Conservation (phyloP, 805 yeast species). For the Wickerhamiella australiensis region DNA sequence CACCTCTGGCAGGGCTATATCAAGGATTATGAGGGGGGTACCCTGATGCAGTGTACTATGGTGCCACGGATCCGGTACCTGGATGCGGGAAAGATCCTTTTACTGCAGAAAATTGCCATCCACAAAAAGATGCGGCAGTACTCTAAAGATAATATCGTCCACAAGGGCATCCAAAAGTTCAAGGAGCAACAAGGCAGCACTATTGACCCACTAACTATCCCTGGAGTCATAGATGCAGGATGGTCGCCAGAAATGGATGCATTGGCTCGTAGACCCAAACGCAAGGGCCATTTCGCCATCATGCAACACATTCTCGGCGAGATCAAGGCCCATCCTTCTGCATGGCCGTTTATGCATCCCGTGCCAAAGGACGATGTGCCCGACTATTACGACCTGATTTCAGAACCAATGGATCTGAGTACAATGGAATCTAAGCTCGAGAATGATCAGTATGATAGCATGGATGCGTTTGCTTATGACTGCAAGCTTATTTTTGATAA, state of each 20-base stretch:
- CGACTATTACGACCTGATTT: slow-evolving; percentile 89
- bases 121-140: slow-evolving; percentile 62
- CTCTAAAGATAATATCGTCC: slow-evolving; percentile 65
- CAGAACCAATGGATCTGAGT: slow-evolving; percentile 95
- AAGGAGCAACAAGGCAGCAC: slow-evolving; percentile 26
- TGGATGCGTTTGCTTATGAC: slow-evolving; percentile 88
- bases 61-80: slow-evolving; percentile 77
- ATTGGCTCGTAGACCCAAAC: slow-evolving; percentile 83
- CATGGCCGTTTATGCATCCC: slow-evolving; percentile 95
- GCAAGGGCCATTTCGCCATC: slow-evolving; percentile 88
- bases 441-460: slow-evolving; percentile 76
- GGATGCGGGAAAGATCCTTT: slow-evolving; percentile 73
- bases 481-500: slow-evolving; percentile 75
- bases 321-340: slow-evolving; percentile 85
- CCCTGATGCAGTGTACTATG: slow-evolving; percentile 95
- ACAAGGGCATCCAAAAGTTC: slow-evolving; percentile 72
- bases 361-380: slow-evolving; percentile 90
- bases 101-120: slow-evolving; percentile 85
- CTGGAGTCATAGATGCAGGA: slow-evolving; percentile 87
- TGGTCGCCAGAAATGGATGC: slow-evolving; percentile 99
- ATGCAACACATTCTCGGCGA: slow-evolving; percentile 85
- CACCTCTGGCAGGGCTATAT: slow-evolving; percentile 96
- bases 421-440: slow-evolving; percentile 92
- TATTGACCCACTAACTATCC: slow-evolving; percentile 64
- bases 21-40: slow-evolving; percentile 98